Conservation (phyloP, 768 basidiomycete genomes). For the Fibroporia radiculosa region DNA sequence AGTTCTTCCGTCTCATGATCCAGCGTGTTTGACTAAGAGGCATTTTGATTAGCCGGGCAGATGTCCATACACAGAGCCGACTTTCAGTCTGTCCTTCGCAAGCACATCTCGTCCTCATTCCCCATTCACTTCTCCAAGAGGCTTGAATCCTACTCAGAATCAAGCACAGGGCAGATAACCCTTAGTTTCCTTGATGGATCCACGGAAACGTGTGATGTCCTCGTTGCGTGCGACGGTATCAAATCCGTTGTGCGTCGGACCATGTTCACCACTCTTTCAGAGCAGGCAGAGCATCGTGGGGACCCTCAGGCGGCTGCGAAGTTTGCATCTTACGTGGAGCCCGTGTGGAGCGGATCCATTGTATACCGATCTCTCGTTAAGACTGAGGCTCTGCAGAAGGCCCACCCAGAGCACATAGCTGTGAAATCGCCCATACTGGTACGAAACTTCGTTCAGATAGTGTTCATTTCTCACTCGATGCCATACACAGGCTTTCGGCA, state of each 20-base stretch:
- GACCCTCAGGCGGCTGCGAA: constrained; percentile 31
- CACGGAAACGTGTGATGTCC: constrained; percentile 16
- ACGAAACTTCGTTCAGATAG: constrained; percentile 9
- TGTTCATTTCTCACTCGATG: neutral
- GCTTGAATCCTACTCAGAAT: constrained; percentile 20
- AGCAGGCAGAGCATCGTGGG: constrained; percentile 28
- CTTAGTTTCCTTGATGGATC: constrained; percentile 20
- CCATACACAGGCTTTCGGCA: constrained; percentile 18
- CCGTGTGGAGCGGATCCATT: constrained; percentile 50
- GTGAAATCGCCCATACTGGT: constrained; percentile 18
- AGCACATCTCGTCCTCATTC: constrained; percentile 15
- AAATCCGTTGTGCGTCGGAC: constrained; percentile 16
- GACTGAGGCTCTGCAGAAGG: constrained; percentile 20
- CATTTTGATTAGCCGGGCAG: too few relatives aligned
- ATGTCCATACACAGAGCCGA: constrained; percentile 22
- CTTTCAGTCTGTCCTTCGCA: constrained; percentile 19
- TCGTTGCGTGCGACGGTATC: constrained; percentile 23
- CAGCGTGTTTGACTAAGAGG: too few relatives aligned
- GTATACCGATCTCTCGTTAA: constrained; percentile 56
- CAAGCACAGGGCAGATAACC: constrained; percentile 4
- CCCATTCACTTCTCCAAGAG: constrained; percentile 23
- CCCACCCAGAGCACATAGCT: constrained; percentile 17
- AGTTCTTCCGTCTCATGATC: too few relatives aligned
- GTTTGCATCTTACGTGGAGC: constrained; percentile 34
- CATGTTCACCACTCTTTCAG: constrained; percentile 14